Conservation (phyloP, 1,139 yeast species). For the Yamadazyma triangularis region DNA sequence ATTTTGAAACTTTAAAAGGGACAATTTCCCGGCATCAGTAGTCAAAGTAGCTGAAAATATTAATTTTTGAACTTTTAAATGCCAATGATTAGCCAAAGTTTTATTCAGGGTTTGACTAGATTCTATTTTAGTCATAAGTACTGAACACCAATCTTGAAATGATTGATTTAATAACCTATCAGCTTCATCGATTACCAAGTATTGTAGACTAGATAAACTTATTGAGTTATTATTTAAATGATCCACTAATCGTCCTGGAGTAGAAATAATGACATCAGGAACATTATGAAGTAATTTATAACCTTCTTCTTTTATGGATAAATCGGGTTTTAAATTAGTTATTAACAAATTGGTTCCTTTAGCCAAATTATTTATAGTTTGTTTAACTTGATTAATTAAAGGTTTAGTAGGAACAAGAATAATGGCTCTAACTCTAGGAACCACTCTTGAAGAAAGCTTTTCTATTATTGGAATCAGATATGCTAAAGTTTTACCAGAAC, state of each 20-base stretch:
- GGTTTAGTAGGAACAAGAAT: slow-evolving; percentile 89
- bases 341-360: slow-evolving; percentile 65
- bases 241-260: slow-evolving; percentile 95
- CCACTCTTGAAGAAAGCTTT: slow-evolving; percentile 54
- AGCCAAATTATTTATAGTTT: slow-evolving; percentile 55
- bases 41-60: slow-evolving; percentile 92
- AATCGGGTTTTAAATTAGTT: slow-evolving; percentile 53
- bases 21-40: slow-evolving; percentile 83
- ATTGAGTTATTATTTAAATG: slow-evolving; percentile 50
- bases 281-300: slow-evolving; percentile 35
- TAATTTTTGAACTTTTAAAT: slow-evolving; percentile 46
- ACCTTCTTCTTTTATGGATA: slow-evolving; percentile 66
- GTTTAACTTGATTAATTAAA: slow-evolving; percentile 73
- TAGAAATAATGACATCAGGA: slow-evolving; percentile 78
- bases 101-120: slow-evolving; percentile 12
- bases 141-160: slow-evolving; percentile 88
- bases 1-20: slow-evolving; percentile 59
- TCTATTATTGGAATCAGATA: slow-evolving; percentile 83
- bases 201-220: slow-evolving; percentile 50
- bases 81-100: slow-evolving; percentile 26
- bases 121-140: slow-evolving; percentile 52
- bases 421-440: slow-evolving; percentile 72
- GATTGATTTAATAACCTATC: slow-evolving; percentile 86
- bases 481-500: slow-evolving; percentile 94
- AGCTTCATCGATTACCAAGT: slow-evolving; percentile 89